phyloP scores from a whole-genome alignment of 75 land plant genomes.

The Pinus taeda region DNA sequence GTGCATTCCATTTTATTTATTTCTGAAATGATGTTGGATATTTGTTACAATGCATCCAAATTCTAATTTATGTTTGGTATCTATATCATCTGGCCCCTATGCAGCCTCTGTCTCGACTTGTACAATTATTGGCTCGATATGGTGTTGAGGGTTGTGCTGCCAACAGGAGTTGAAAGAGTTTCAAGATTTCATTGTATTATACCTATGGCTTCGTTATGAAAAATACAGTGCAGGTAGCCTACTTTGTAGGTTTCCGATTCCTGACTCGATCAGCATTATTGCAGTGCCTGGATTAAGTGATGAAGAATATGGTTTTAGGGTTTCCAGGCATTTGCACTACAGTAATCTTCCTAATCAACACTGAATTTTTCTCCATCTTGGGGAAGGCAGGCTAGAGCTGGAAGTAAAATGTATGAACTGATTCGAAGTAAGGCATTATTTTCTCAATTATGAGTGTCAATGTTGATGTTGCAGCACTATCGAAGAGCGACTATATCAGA shows the following conservation, averaged over 20 bases:
- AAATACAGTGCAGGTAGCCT: not conserved
- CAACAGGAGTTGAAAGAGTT: not conserved
- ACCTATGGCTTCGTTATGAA: not conserved
- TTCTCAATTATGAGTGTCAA: not conserved
- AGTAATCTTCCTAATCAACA: not conserved
- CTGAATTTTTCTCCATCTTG: no score
- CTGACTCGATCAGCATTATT: not conserved
- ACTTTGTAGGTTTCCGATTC: not conserved
- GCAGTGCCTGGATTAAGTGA: not conserved
- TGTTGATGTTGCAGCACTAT: not conserved
- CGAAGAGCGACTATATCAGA: not conserved
- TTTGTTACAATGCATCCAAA: not conserved
- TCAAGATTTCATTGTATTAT: not conserved
- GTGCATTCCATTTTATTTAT: not conserved
- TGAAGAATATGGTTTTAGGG: not conserved
- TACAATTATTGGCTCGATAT: slow-evolving; percentile 30
- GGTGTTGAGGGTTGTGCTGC: slow-evolving; percentile 21
- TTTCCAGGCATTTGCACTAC: not conserved
- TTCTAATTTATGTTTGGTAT: not conserved
- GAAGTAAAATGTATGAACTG: slow-evolving; percentile 13
- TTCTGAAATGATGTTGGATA: no score
- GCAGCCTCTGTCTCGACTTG: slow-evolving; percentile 41
- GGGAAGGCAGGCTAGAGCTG: slow-evolving; percentile 21
- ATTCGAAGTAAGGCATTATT: not conserved
- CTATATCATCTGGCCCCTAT: not conserved